phyloP scores from a whole-genome alignment of 2,329 filamentous ascomycete species.

The Penicillium fuscoglaucum region DNA sequence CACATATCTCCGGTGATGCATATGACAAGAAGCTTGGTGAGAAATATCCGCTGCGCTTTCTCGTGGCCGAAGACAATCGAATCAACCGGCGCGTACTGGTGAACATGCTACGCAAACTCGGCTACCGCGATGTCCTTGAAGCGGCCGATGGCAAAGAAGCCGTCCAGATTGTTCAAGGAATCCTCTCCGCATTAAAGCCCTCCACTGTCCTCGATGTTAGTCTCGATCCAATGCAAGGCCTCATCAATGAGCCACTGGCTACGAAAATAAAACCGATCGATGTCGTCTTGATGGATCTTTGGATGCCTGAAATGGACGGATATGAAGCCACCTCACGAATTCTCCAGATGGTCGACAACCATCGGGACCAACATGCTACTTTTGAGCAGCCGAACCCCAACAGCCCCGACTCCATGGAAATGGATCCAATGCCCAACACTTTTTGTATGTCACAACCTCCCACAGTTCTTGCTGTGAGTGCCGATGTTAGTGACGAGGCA shows the following conservation, averaged over 20 bases:
- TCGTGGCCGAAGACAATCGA: conserved; percentile 71
- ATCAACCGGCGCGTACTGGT: conserved; percentile 69
- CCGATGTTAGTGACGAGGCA: conserved; percentile 66
- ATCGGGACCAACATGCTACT: conserved; percentile 27
- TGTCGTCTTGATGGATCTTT: conserved; percentile 71
- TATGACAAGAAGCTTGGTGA: conserved; percentile 60
- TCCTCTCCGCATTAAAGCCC: conserved; percentile 34
- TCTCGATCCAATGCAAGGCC: conserved; percentile 13
- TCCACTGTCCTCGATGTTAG: conserved; percentile 20
- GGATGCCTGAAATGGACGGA: conserved; percentile 74
- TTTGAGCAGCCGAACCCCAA: conserved; percentile 12
- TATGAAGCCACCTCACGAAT: conserved; percentile 68
- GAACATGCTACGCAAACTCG: conserved; percentile 66
- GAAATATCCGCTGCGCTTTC: conserved; percentile 64
- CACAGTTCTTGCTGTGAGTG: conserved; percentile 63
- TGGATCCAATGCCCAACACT: conserved; percentile 13
- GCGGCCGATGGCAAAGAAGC: conserved; percentile 70
- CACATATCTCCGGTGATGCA: conserved; percentile 28
- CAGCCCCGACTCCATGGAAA: conserved; percentile 19
- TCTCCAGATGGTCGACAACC: conserved; percentile 52
- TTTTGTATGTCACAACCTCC: conserved; percentile 43
- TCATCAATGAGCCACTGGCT: conserved; percentile 25
- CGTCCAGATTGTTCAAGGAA: conserved; percentile 59
- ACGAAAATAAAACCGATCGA: conserved; percentile 52
- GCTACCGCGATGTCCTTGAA: conserved; percentile 63